phyloP scores from a whole-genome alignment of 306 rosid genomes.

The Oemleria cerasiformis region DNA sequence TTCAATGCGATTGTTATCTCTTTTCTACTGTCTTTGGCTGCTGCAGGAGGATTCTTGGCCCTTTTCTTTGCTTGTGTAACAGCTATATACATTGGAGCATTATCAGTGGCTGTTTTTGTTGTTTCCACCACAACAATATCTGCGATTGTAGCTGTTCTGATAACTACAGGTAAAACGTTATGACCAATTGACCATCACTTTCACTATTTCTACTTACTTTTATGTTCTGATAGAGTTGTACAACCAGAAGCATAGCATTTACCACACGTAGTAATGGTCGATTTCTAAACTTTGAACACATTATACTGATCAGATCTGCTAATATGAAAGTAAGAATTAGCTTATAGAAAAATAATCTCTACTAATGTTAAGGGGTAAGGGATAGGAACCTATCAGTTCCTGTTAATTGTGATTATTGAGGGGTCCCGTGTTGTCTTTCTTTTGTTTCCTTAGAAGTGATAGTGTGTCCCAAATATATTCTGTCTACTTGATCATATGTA shows the following conservation, averaged over 20 bases:
- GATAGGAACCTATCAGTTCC: too few relatives aligned
- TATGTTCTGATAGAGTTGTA: not conserved
- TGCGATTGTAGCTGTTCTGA: slow-evolving; percentile 57
- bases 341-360: not conserved
- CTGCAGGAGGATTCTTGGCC: slow-evolving; percentile 95
- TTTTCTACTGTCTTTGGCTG: slow-evolving; percentile 74
- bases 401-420: not conserved
- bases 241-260: not conserved
- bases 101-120: slow-evolving; percentile 64
- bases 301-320: not conserved
- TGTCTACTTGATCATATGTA: too few relatives aligned
- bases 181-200: slow-evolving; percentile 8
- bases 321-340: not conserved
- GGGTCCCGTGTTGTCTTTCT: not conserved
- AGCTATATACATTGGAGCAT: slow-evolving; percentile 75
- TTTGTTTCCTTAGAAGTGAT: not conserved
- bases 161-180: slow-evolving; percentile 55
- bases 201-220: not conserved
- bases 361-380: not conserved
- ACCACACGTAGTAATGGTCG: not conserved
- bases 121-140: slow-evolving; percentile 57
- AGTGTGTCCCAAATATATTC: not conserved
- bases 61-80: slow-evolving; percentile 66
- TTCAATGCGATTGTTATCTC: slow-evolving; percentile 67
- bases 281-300: not conserved